Percentiles rank a stretch among this genome's conserved stretches.
Conservation (phyloP, 228 moss, liverwort and hornwort species). For the Sphagnum fallax region DNA sequence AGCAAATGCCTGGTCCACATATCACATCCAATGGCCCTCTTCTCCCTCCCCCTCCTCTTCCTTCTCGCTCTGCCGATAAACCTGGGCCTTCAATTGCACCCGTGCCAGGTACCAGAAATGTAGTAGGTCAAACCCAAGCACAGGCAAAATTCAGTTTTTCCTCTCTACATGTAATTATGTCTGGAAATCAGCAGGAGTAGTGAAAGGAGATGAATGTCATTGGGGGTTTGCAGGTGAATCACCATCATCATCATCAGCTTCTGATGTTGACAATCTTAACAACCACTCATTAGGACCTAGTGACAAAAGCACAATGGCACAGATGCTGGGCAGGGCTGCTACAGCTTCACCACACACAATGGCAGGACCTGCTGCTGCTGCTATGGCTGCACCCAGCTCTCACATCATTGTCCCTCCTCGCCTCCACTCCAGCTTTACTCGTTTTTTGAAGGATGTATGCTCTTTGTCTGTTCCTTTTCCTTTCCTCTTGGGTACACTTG, state of each 20-base stretch:
- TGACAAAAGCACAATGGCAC: slow-evolving; percentile 40
- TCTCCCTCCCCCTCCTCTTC: slow-evolving; percentile 25
- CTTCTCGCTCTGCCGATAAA: slow-evolving; percentile 19
- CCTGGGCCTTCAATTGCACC: slow-evolving; percentile 20
- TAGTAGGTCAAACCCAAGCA: slow-evolving; percentile 10
- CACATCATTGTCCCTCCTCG: slow-evolving; percentile 43
- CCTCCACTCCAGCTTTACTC: slow-evolving; percentile 47
- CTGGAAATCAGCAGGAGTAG: no score
- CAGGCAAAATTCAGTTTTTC: not conserved
- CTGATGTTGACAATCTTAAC: slow-evolving; percentile 85
- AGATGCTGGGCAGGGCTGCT: slow-evolving; percentile 40
- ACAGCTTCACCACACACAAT: slow-evolving; percentile 43
- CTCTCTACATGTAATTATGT: no score
- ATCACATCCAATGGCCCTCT: slow-evolving; percentile 40
- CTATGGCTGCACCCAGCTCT: slow-evolving; percentile 39
- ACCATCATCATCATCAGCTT: slow-evolving; percentile 72
- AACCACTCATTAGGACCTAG: slow-evolving; percentile 50
- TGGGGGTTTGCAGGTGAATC: slow-evolving; percentile 71
- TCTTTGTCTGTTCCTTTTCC: not conserved
- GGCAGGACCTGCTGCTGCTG: slow-evolving; percentile 11
- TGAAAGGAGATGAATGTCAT: not conserved
- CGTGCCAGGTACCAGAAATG: slow-evolving; percentile 7
- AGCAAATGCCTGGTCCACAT: slow-evolving; percentile 33
- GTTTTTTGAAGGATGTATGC: slow-evolving; percentile 68
- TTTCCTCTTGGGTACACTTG: not conserved